phyloP scores from a whole-genome alignment of 2,329 filamentous ascomycete genomes.

The Parascedosporium putredinis region DNA sequence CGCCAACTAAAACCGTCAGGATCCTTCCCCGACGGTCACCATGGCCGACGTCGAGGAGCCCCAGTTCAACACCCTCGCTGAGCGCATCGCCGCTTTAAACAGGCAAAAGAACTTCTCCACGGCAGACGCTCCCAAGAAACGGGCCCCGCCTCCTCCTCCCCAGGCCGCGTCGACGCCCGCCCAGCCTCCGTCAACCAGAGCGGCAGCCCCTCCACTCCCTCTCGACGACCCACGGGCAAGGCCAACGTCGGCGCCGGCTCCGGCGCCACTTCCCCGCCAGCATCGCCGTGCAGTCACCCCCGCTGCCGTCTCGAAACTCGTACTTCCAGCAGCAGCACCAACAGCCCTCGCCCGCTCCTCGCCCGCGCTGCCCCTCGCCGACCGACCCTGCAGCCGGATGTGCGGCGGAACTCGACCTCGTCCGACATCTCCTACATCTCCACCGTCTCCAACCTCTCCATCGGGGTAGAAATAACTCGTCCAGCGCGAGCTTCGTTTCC shows the following conservation, averaged over 20 bases:
- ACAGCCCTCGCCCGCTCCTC: no score
- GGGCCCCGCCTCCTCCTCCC: slow-evolving; percentile 27
- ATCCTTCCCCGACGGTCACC: neutral
- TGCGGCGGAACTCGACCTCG: slow-evolving; percentile 44
- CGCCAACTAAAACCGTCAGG: no score
- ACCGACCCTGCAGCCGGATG: slow-evolving; percentile 12
- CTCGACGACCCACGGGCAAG: slow-evolving; percentile 24
- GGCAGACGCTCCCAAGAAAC: slow-evolving; percentile 22
- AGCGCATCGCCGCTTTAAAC: slow-evolving; percentile 55
- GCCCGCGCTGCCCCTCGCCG: neutral
- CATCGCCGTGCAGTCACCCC: neutral
- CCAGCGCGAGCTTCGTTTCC: slow-evolving; percentile 37
- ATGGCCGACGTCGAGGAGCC: slow-evolving; percentile 56
- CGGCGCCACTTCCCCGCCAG: slow-evolving; percentile 1
- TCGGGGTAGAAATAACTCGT: slow-evolving; percentile 30
- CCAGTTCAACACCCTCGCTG: slow-evolving; percentile 48
- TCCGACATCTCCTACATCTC: slow-evolving; percentile 48
- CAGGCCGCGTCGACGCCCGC: slow-evolving; percentile 20
- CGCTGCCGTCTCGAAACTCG: neutral
- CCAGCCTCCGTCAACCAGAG: slow-evolving; percentile 20
- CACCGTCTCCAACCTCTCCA: slow-evolving; percentile 40
- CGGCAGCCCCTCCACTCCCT: slow-evolving; percentile 24
- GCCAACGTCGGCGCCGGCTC: neutral
- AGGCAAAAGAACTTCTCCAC: slow-evolving; percentile 45
- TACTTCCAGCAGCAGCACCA: neutral